Evolutionary conservation across 768 basidiomycete genomes (phyloP).

Genomic region (Megacollybia marginata): DNA sequence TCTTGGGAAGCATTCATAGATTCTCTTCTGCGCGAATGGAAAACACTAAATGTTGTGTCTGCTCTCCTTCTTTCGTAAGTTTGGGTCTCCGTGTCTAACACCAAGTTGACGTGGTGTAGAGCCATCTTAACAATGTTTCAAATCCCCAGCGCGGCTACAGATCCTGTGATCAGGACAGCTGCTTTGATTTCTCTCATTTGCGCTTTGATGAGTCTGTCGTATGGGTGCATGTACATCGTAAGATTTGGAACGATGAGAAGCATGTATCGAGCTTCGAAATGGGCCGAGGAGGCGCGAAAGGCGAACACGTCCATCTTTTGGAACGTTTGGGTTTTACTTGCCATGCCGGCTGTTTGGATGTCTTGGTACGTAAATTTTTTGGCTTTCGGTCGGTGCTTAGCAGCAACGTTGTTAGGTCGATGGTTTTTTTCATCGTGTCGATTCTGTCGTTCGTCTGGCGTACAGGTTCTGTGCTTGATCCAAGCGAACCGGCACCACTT

Average conservation of each 20-base stretch:
- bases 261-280: slow-evolving; percentile 48
- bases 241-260: slow-evolving; percentile 48
- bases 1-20: slow-evolving; percentile 54
- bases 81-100: background rate
- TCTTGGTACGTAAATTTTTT: slow-evolving; percentile 28
- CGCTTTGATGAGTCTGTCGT: slow-evolving; percentile 44
- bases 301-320: slow-evolving; percentile 18
- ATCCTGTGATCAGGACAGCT: slow-evolving; percentile 42
- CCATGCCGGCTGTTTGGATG: slow-evolving; percentile 46
- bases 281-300: slow-evolving; percentile 48
- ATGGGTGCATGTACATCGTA: slow-evolving; percentile 49
- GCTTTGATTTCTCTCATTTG: slow-evolving; percentile 42
- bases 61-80: slow-evolving; percentile 25
- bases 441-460: slow-evolving; percentile 67
- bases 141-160: slow-evolving; percentile 25
- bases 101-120: slow-evolving; percentile 16
- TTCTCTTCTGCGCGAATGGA: slow-evolving; percentile 48
- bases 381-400: background rate
- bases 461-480: slow-evolving; percentile 41
- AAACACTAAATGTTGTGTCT: slow-evolving; percentile 51
- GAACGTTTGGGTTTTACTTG: slow-evolving; percentile 53
- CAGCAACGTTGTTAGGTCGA: slow-evolving; percentile 37
- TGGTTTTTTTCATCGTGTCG: slow-evolving; percentile 55
- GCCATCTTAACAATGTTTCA: slow-evolving; percentile 52
- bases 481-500: slow-evolving; percentile 26